These are phyloP conservation scores for Yarrowia phangngaensis DNA, from an alignment of 805 yeast species.

Conservation along the genomic window DNA sequence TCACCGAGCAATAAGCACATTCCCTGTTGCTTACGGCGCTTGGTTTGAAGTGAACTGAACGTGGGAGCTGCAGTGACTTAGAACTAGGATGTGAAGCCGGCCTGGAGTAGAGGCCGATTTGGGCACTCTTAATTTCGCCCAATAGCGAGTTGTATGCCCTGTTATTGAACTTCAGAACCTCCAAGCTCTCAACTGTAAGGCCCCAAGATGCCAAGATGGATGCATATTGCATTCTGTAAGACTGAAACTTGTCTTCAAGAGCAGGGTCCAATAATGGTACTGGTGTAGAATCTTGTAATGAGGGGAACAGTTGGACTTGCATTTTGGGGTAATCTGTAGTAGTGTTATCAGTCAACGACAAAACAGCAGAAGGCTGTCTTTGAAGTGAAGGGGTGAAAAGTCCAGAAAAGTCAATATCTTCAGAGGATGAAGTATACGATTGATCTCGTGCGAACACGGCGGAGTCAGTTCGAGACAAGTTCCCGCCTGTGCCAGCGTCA, in stretches of 20 bases:
- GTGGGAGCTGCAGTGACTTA: conserved; percentile 14
- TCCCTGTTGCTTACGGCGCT: conserved; percentile 35
- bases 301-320: conserved; percentile 8
- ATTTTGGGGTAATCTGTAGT: conserved; percentile 14
- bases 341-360: conserved; percentile 1
- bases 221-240: conserved; percentile 67
- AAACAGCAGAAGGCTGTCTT: neutral
- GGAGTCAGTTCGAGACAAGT: neutral
- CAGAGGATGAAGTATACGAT: conserved; percentile 2
- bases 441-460: conserved; percentile 4
- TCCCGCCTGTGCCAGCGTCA: neutral
- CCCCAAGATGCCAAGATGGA: conserved; percentile 79
- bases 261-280: conserved; percentile 44
- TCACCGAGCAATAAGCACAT: conserved; percentile 64
- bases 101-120: conserved; percentile 26
- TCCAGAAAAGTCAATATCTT: conserved; percentile 15
- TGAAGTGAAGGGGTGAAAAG: conserved; percentile 6
- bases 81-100: neutral
- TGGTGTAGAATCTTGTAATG: conserved; percentile 29
- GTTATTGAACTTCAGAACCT: conserved; percentile 67
- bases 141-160: conserved; percentile 27
- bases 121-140: conserved; percentile 35
- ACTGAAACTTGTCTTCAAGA: conserved; percentile 41
- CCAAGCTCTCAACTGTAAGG: conserved; percentile 70
- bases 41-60: conserved; percentile 15